phyloP scores from a whole-genome alignment of 768 basidiomycete genomes.

The Boletus rubescentipes region DNA sequence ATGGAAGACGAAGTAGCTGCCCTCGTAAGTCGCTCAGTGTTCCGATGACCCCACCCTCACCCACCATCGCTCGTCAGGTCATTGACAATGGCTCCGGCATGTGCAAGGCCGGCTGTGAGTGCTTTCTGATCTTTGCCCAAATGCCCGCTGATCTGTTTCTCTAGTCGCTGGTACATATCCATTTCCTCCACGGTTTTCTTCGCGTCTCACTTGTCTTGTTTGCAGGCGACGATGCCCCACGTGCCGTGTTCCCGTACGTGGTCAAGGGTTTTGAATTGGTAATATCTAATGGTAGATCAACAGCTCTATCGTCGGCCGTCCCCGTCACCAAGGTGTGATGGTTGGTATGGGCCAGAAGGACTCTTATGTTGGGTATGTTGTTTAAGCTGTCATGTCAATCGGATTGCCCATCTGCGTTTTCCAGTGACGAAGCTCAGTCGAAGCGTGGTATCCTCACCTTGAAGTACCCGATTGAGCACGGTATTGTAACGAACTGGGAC shows the following conservation, averaged over 20 bases:
- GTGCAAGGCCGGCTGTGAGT: slow-evolving; percentile 99
- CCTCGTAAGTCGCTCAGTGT: slow-evolving; percentile 36
- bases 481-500: slow-evolving; percentile 98
- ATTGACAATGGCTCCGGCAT: slow-evolving; percentile 97
- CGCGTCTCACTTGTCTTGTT: slow-evolving; percentile 15
- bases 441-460: slow-evolving; percentile 94
- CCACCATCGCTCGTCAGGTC: slow-evolving; percentile 46
- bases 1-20: slow-evolving; percentile 72
- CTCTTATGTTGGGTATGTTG: slow-evolving; percentile 83
- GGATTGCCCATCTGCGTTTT: slow-evolving; percentile 8
- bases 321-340: slow-evolving; percentile 94
- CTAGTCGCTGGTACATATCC: slow-evolving; percentile 60
- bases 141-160: slow-evolving; percentile 21
- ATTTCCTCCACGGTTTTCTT: background rate
- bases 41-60: background rate
- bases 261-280: slow-evolving; percentile 5
- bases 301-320: slow-evolving; percentile 92
- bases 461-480: slow-evolving; percentile 93
- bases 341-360: slow-evolving; percentile 97
- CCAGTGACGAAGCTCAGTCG: slow-evolving; percentile 86
- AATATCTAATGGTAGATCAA: slow-evolving; percentile 12
- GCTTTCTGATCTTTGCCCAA: slow-evolving; percentile 8
- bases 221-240: slow-evolving; percentile 83
- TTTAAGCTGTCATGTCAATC: slow-evolving; percentile 6
- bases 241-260: slow-evolving; percentile 94